These are phyloP conservation scores for Neurospora hispaniola DNA, from an alignment of 495 filamentous ascomycete genomes.

Conservation along the genomic window DNA sequence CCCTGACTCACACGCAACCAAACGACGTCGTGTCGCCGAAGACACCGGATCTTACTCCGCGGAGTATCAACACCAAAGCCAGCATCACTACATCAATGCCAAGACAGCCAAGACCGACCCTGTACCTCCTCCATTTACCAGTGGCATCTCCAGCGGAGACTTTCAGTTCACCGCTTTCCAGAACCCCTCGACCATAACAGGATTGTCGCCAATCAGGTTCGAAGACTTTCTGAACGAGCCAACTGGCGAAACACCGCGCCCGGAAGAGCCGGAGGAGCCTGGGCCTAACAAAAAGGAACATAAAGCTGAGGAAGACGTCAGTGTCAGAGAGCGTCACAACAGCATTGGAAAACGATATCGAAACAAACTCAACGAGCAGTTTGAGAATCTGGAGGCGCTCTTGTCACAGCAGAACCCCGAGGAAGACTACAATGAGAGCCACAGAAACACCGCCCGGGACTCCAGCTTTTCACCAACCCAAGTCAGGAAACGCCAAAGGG, in stretches of 20 bases:
- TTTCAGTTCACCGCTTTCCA: not conserved
- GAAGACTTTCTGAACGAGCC: not conserved
- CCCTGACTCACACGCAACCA: not conserved
- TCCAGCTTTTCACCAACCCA: not conserved
- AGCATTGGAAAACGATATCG: conserved; percentile 24
- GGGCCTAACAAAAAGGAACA: not conserved
- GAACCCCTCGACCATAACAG: not conserved
- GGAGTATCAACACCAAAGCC: not conserved
- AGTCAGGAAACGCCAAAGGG: not conserved
- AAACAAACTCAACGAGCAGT: conserved; percentile 20
- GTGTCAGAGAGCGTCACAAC: conserved; percentile 13
- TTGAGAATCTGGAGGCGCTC: conserved; percentile 15
- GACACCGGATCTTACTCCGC: not conserved
- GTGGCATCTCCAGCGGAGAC: not conserved
- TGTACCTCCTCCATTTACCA: not conserved
- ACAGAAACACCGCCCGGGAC: not conserved
- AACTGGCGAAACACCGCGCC: not conserved
- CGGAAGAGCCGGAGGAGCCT: not conserved
- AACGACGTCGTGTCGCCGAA: not conserved
- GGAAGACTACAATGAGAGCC: not conserved
- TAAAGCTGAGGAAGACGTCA: not conserved
- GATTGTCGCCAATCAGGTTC: not conserved
- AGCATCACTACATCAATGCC: not conserved
- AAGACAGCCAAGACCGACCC: not conserved
- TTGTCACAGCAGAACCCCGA: not conserved